A percentile compares a stretch with the other conserved stretches of the same genome.
Evolutionary conservation across 495 filamentous ascomycete genomes (phyloP).

Genomic region (Aspergillus affinis): DNA sequence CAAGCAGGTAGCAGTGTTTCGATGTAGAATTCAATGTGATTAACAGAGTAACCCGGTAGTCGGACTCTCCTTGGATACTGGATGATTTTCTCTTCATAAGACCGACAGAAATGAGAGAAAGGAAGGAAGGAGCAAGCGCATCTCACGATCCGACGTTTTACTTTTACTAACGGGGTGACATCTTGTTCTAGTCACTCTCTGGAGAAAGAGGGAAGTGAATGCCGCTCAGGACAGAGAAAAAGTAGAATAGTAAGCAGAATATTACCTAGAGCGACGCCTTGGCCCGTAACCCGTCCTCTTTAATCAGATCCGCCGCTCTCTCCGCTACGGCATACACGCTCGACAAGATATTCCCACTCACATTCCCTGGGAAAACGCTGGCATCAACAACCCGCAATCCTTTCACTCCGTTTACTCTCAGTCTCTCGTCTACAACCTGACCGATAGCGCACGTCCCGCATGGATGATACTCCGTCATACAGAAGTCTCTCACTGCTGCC

Average conservation of each 20-base stretch:
- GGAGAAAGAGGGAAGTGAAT: too few species aligned
- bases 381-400: constrained; percentile 55
- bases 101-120: neutral
- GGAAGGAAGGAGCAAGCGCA: neutral
- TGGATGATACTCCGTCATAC: constrained; percentile 16
- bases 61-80: too few species aligned
- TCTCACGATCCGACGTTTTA: neutral
- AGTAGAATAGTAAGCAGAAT: too few species aligned
- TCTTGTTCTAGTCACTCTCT: neutral
- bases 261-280: constrained; percentile 1
- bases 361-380: constrained; percentile 47
- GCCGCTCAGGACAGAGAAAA: too few species aligned
- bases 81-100: neutral
- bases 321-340: constrained; percentile 58
- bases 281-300: constrained; percentile 24
- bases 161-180: neutral
- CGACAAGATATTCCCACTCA: constrained; percentile 47
- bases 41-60: too few species aligned
- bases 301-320: constrained; percentile 53
- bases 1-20: neutral
- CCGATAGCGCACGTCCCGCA: constrained; percentile 59
- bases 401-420: constrained; percentile 49
- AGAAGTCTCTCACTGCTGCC: constrained; percentile 18
- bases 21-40: too few species aligned
- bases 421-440: constrained; percentile 48